Evolutionary conservation across 1,284 basidiomycete genomes (phyloP).

Genomic region (Kalmanozyma brasiliensis): DNA sequence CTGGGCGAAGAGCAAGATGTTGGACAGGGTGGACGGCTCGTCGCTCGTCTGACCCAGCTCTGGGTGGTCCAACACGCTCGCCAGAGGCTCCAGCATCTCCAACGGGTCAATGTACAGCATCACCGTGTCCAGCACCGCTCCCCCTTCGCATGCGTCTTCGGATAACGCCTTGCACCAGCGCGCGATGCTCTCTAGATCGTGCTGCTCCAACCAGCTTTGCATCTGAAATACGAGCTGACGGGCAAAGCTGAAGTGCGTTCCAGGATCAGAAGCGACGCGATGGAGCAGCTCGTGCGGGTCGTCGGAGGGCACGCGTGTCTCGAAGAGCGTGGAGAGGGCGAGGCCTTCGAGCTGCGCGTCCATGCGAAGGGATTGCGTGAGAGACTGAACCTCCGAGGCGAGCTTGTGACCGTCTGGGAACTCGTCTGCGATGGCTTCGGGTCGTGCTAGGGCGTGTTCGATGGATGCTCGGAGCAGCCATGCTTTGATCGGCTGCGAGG

Average conservation of each 20-base stretch:
- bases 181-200: constrained; percentile 48
- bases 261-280: constrained; percentile 39
- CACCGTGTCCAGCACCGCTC: constrained; percentile 35
- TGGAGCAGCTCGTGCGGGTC: constrained; percentile 40
- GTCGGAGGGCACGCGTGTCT: constrained; percentile 31
- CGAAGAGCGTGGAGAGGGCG: constrained; percentile 31
- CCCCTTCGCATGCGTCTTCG: constrained; percentile 14
- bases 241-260: constrained; percentile 42
- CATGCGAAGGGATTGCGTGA: constrained; percentile 41
- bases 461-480: constrained; percentile 45
- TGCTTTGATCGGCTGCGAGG: constrained; percentile 41
- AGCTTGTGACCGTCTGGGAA: constrained; percentile 44
- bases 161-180: constrained; percentile 41
- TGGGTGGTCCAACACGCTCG: constrained; percentile 29
- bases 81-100: constrained; percentile 35
- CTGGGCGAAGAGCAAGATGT: constrained; percentile 50
- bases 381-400: constrained; percentile 42
- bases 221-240: constrained; percentile 33
- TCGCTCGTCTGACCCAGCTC: constrained; percentile 50
- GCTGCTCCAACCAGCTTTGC: constrained; percentile 35
- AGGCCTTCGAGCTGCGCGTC: constrained; percentile 46
- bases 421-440: constrained; percentile 48
- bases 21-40: constrained; percentile 46
- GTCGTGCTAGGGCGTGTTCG: constrained; percentile 40
- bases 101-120: constrained; percentile 48